Conservation (phyloP, 805 yeast species). For the Zygoascus biomembranicola region DNA sequence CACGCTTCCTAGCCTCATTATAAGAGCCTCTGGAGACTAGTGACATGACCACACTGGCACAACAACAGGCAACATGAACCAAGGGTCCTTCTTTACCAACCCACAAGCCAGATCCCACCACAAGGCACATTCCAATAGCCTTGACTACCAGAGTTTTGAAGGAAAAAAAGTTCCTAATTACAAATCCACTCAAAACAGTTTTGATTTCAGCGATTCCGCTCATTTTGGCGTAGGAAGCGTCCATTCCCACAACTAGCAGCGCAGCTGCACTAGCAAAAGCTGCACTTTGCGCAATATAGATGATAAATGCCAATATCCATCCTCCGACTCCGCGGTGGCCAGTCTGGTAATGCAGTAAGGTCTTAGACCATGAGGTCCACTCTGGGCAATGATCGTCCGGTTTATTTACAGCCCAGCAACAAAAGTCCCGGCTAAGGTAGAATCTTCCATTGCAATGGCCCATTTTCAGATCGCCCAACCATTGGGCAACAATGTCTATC, state of each 20-base stretch:
- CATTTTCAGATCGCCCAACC: slow-evolving; percentile 62
- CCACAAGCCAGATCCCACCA: slow-evolving; percentile 73
- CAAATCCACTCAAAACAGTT: slow-evolving; percentile 57
- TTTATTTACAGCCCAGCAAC: slow-evolving; percentile 56
- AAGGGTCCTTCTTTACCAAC: slow-evolving; percentile 83
- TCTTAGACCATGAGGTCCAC: slow-evolving; percentile 30
- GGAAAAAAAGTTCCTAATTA: slow-evolving; percentile 46
- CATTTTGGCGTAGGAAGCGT: slow-evolving; percentile 35
- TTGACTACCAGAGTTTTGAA: slow-evolving; percentile 46
- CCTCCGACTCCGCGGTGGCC: slow-evolving; percentile 20
- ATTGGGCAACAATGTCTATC: slow-evolving; percentile 70
- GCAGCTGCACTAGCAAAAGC: slow-evolving; percentile 33
- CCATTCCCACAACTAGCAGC: slow-evolving; percentile 24
- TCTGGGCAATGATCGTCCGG: slow-evolving; percentile 30
- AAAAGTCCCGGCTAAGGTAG: slow-evolving; percentile 58
- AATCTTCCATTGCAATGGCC: slow-evolving; percentile 67
- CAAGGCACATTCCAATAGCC: slow-evolving; percentile 48
- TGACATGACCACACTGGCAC: slow-evolving; percentile 34
- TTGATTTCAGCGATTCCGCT: slow-evolving; percentile 74
- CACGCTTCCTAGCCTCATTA: slow-evolving; percentile 55
- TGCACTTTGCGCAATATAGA: slow-evolving; percentile 33
- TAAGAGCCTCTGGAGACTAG: slow-evolving; percentile 4
- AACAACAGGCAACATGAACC: slow-evolving; percentile 67
- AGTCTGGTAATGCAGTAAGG: slow-evolving; percentile 15
- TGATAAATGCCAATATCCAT: slow-evolving; percentile 28